phyloP scores from a whole-genome alignment of 2,329 filamentous ascomycete genomes.

The Neonectria coccinea region DNA sequence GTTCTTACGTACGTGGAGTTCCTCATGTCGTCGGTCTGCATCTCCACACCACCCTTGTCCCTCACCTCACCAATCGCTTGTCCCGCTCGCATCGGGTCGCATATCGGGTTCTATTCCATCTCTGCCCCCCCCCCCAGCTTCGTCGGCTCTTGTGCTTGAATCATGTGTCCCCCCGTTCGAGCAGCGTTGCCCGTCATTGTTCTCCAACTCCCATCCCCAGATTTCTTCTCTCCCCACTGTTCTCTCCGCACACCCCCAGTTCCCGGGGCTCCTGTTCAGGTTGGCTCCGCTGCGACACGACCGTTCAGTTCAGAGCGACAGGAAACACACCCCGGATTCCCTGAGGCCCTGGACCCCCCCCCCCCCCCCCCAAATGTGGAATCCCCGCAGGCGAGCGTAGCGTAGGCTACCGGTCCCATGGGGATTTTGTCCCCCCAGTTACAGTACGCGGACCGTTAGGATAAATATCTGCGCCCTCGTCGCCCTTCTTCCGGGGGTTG shows the following conservation, averaged over 20 bases:
- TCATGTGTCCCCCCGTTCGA: conserved; percentile 25
- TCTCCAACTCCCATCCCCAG: conserved; percentile 40
- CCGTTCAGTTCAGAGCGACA: conserved; percentile 5
- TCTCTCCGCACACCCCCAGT: conserved; percentile 17
- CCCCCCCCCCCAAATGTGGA: conserved; percentile 5
- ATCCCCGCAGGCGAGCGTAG: conserved; percentile 20
- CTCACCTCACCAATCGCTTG: conserved; percentile 41
- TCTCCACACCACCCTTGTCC: conserved; percentile 7
- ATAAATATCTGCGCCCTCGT: conserved; percentile 39
- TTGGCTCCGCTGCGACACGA: conserved; percentile 14
- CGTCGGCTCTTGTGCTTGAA: conserved; percentile 13
- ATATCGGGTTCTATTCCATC: conserved; percentile 38
- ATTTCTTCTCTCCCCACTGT: conserved; percentile 40
- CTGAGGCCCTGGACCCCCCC: conserved; percentile 16
- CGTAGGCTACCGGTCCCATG: conserved; percentile 12
- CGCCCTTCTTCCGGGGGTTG: conserved; percentile 21
- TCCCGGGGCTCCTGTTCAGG: background rate
- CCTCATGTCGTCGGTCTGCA: background rate
- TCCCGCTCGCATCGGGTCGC: conserved; percentile 45
- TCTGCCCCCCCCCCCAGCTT: background rate
- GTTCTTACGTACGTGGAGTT: conserved; percentile 14
- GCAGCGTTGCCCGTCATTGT: conserved; percentile 13
- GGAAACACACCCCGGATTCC: conserved; percentile 35
- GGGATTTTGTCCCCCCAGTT: conserved; percentile 3
- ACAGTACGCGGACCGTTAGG: conserved; percentile 14